Percentiles rank a stretch among this genome's conserved stretches.
phyloP scores from a whole-genome alignment of 2,329 filamentous ascomycete species.

The Teratosphaeria nubilosa region DNA sequence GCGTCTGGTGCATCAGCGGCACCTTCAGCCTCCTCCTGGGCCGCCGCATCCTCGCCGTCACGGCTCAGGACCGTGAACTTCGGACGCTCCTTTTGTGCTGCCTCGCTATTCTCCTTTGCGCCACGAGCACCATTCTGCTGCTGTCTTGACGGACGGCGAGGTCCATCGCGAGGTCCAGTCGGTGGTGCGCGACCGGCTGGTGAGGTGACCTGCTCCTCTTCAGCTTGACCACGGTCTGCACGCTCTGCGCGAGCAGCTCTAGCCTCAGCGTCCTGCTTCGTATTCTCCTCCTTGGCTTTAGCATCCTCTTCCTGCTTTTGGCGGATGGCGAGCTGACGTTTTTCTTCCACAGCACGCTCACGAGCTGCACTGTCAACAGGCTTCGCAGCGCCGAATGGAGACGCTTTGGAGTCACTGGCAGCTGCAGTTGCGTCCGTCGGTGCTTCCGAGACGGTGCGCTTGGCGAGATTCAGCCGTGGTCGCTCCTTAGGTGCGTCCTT shows the following conservation, averaged over 20 bases:
- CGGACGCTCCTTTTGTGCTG: constrained; percentile 16
- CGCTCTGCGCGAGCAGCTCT: constrained; percentile 39
- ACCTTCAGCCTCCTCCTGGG: constrained; percentile 25
- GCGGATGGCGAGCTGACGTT: constrained; percentile 59
- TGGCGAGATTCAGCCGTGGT: constrained; percentile 77
- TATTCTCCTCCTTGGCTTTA: constrained; percentile 64
- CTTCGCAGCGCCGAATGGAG: constrained; percentile 83
- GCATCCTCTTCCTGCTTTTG: constrained; percentile 84
- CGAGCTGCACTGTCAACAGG: constrained; percentile 88
- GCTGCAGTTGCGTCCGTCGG: constrained; percentile 40
- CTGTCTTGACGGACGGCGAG: constrained; percentile 17
- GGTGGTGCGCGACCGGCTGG: constrained; percentile 33
- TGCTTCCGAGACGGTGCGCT: constrained; percentile 80
- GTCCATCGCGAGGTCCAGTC: constrained; percentile 1
- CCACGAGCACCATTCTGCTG: constrained; percentile 21
- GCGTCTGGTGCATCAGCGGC: constrained; percentile 35
- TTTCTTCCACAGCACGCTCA: constrained; percentile 85
- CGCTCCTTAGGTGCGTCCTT: constrained; percentile 51
- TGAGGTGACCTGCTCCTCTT: constrained; percentile 24
- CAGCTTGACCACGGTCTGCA: constrained; percentile 23
- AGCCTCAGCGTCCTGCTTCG: constrained; percentile 48
- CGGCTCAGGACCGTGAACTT: constrained; percentile 38
- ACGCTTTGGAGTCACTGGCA: constrained; percentile 63
- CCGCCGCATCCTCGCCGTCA: constrained; percentile 29
- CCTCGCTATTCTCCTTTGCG: constrained; percentile 29